Percentiles rank a stretch among this genome's conserved stretches.
These are phyloP conservation scores for Triticum urartu DNA, from an alignment of 176 grass and related monocot species.

Conservation along the genomic window DNA sequence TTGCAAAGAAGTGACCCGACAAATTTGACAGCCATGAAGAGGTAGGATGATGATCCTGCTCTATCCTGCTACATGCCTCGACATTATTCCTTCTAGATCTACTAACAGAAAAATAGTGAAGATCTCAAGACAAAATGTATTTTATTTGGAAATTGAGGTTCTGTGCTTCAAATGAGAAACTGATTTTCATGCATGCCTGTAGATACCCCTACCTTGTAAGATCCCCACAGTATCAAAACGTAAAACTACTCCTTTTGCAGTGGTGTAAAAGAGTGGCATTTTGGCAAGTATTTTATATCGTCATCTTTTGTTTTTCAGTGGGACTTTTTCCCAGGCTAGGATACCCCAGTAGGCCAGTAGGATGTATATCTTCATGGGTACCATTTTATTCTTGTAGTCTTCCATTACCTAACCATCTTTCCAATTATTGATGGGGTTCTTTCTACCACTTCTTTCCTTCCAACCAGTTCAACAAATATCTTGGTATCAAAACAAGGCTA, in stretches of 20 bases:
- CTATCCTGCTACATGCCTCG: not conserved
- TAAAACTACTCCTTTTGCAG: not conserved
- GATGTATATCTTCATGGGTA: conserved; percentile 25
- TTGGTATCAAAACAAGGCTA: not conserved
- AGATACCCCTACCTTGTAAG: conserved; percentile 18
- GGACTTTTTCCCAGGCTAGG: conserved; percentile 19
- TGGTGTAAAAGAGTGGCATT: conserved; percentile 21
- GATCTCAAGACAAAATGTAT: not conserved
- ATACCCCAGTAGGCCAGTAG: not conserved
- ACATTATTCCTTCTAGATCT: not conserved
- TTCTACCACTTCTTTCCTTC: not conserved
- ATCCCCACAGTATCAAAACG: not conserved
- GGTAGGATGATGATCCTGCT: not conserved
- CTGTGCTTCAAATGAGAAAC: not conserved
- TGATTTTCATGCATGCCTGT: not conserved
- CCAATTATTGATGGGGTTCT: conserved; percentile 23
- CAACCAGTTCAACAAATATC: not conserved
- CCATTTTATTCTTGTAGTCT: conserved; percentile 34
- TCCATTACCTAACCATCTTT: not conserved
- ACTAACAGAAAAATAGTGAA: not conserved
- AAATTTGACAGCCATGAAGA: not conserved
- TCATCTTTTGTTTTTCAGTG: conserved; percentile 11
- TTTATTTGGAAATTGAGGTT: not conserved
- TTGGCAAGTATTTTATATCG: conserved; percentile 27
- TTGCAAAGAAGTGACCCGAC: not conserved